Conservation (phyloP, 2,329 filamentous ascomycete species). For the Alternaria longipes region DNA sequence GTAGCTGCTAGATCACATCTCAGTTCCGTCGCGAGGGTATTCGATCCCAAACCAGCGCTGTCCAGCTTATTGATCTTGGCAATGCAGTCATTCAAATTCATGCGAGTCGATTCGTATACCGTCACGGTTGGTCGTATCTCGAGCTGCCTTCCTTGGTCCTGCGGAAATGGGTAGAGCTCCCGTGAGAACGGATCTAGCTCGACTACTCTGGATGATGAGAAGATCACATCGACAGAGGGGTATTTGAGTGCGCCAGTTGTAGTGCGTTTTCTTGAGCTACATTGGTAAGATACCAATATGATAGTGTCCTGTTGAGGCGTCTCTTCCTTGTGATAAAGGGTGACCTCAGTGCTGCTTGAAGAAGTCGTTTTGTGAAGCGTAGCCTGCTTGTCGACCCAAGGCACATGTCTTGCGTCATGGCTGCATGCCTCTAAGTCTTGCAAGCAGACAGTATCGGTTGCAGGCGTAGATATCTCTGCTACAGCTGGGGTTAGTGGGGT, state of each 20-base stretch:
- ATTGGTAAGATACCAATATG: background rate
- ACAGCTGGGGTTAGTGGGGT: background rate
- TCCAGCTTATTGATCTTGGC: background rate
- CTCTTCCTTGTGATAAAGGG: fast-evolving
- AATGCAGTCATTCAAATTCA: background rate
- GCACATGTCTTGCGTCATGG: background rate
- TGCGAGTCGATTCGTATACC: fast-evolving
- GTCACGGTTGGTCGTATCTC: background rate
- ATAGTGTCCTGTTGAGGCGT: background rate
- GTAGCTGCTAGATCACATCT: fast-evolving
- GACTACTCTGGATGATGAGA: background rate
- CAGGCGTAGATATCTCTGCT: background rate
- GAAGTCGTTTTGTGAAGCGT: fast-evolving
- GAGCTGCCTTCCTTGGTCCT: background rate
- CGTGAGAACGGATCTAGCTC: background rate
- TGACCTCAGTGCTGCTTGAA: too few species aligned
- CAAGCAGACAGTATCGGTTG: background rate
- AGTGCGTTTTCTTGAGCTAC: background rate
- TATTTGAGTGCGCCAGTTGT: background rate
- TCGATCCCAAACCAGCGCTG: background rate
- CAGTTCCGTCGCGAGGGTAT: background rate
- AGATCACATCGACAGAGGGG: background rate
- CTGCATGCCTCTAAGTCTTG: background rate
- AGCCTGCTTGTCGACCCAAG: background rate
- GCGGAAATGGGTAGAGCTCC: background rate